Evolutionary conservation across 768 basidiomycete species (phyloP).

Genomic region (Rubroboletus pulcherrimus): DNA sequence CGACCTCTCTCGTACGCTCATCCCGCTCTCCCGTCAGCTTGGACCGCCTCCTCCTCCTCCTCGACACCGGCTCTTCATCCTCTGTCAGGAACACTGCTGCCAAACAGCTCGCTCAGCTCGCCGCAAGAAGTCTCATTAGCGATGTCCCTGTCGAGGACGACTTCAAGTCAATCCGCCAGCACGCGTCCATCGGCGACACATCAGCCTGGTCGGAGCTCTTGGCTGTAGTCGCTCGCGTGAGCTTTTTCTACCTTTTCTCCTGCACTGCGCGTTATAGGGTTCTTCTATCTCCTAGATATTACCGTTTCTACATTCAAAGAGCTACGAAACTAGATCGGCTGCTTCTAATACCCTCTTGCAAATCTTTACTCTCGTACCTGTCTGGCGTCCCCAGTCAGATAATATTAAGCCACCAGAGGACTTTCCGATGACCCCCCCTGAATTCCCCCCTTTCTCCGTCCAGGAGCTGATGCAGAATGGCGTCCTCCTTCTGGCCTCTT

Average conservation of each 20-base stretch:
- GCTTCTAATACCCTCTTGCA: constrained; percentile 86
- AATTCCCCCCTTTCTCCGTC: constrained; percentile 75
- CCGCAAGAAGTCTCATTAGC: constrained; percentile 77
- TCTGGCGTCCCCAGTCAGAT: constrained; percentile 52
- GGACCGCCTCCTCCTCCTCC: constrained; percentile 92
- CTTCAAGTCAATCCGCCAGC: constrained; percentile 56
- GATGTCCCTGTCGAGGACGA: constrained; percentile 82
- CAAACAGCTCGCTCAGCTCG: constrained; percentile 91
- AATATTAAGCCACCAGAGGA: constrained; percentile 25
- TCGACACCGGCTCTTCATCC: constrained; percentile 90
- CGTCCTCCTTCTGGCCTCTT: constrained; percentile 80
- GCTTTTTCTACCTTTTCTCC: constrained; percentile 11
- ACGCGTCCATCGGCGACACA: constrained; percentile 57
- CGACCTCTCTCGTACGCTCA: neutral
- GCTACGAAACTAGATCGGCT: constrained; percentile 87
- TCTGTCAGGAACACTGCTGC: constrained; percentile 94
- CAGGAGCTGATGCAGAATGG: constrained; percentile 72
- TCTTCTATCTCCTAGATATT: constrained; percentile 55
- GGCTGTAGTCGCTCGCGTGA: constrained; percentile 83
- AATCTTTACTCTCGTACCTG: constrained; percentile 79
- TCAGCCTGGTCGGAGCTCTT: constrained; percentile 89
- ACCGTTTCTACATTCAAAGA: constrained; percentile 87
- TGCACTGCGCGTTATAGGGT: neutral
- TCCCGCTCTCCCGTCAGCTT: constrained; percentile 49
- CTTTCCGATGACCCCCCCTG: constrained; percentile 37